Evolutionary conservation across 2,329 filamentous ascomycete species (phyloP).

Genomic region (Fusarium zealandicum): DNA sequence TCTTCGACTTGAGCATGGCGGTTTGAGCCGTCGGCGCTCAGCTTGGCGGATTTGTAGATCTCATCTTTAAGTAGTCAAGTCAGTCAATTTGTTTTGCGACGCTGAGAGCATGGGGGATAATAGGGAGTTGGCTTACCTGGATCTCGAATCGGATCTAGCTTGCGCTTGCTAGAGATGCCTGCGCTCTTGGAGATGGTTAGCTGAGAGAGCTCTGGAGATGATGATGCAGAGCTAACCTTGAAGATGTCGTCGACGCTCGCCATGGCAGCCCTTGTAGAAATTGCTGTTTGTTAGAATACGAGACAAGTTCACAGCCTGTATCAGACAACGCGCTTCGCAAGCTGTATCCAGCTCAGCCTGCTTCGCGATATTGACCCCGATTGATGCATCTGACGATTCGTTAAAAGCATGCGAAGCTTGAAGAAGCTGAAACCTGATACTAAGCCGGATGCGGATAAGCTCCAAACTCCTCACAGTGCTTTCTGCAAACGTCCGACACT

Average conservation of each 20-base stretch:
- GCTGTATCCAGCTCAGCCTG: constrained; percentile 5
- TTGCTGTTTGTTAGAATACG: no score
- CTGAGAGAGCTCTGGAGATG: not conserved
- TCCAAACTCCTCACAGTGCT: constrained; percentile 13
- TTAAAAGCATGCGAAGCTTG: constrained; percentile 17
- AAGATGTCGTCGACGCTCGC: constrained; percentile 67
- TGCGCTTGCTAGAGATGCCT: constrained; percentile 65
- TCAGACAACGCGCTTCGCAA: constrained; percentile 1
- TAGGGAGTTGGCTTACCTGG: constrained; percentile 58
- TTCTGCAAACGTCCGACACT: constrained; percentile 12
- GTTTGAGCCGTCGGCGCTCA: constrained; percentile 54
- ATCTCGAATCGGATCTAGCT: constrained; percentile 67
- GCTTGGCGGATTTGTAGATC: constrained; percentile 69
- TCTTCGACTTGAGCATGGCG: constrained; percentile 56
- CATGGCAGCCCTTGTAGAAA: constrained; percentile 52
- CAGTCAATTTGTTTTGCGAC: constrained; percentile 1
- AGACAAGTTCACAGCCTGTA: not conserved
- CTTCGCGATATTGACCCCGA: constrained; percentile 20
- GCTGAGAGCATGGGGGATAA: not conserved
- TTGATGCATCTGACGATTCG: constrained; percentile 11
- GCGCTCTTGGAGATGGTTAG: constrained; percentile 40
- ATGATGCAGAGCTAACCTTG: constrained; percentile 48
- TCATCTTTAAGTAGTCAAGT: constrained; percentile 54
- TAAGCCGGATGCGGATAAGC: constrained; percentile 8
- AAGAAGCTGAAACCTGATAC: constrained; percentile 1